phyloP scores from a whole-genome alignment of 352 stramenopile species.

The Pythium guiyangense region DNA sequence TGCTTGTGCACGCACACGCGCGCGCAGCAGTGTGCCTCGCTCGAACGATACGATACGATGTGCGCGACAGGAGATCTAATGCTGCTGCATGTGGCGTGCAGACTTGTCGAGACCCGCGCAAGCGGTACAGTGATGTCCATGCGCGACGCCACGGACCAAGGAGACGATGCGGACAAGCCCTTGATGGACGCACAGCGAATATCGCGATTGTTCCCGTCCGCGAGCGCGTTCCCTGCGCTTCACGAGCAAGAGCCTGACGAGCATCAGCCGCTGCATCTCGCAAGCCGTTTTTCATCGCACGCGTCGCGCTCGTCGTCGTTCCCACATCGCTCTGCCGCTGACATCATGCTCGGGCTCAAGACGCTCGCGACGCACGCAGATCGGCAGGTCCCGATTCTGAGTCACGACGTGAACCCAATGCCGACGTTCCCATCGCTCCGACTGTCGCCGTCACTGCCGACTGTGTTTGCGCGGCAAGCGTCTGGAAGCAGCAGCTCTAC shows the following conservation, averaged over 20 bases:
- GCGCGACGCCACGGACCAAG: not conserved
- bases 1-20: too few relatives aligned
- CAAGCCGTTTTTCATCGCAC: not conserved
- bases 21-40: not conserved
- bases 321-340: conserved; percentile 13
- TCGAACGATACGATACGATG: too few relatives aligned
- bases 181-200: conserved; percentile 15
- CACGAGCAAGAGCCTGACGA: conserved; percentile 1
- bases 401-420: conserved; percentile 5
- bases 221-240: conserved; percentile 10
- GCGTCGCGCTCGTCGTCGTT: conserved; percentile 2
- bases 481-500: not conserved
- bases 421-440: conserved; percentile 10
- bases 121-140: not conserved
- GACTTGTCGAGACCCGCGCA: conserved; percentile 22
- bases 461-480: conserved; percentile 2
- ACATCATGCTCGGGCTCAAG: conserved; percentile 32
- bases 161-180: conserved; percentile 1
- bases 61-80: conserved; percentile 16
- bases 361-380: conserved; percentile 25
- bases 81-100: conserved; percentile 26
- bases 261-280: conserved; percentile 4
- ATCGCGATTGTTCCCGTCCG: conserved; percentile 18
- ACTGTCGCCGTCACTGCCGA: conserved; percentile 12
- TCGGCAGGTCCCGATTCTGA: conserved; percentile 14